Evolutionary conservation across 1,284 basidiomycete species (phyloP).

Genomic region (Pyrrhoderma lamaoense): DNA sequence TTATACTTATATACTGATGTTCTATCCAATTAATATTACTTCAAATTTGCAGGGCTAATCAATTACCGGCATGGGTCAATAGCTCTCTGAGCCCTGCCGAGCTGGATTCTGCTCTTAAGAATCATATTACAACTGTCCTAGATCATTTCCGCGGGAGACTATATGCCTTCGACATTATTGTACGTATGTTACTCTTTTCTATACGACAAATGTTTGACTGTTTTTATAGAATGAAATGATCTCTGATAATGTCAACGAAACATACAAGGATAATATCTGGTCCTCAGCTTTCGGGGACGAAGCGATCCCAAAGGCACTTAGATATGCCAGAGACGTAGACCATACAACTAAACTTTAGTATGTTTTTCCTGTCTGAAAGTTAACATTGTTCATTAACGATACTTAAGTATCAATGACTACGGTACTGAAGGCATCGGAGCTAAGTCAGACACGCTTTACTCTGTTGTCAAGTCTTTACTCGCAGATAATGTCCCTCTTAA

Average conservation of each 20-base stretch:
- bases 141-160: conserved; percentile 16
- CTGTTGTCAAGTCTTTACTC: conserved; percentile 12
- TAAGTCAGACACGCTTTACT: conserved; percentile 16
- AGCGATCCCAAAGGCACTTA: conserved; percentile 14
- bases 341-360: conserved; percentile 13
- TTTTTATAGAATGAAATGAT: conserved; percentile 17
- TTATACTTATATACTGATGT: not conserved
- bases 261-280: conserved; percentile 18
- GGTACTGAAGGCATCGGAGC: conserved; percentile 15
- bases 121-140: conserved; percentile 17
- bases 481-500: conserved; percentile 26
- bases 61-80: conserved; percentile 17
- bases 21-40: not conserved
- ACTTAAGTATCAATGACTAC: conserved; percentile 16
- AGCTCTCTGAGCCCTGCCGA: conserved; percentile 11
- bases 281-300: conserved; percentile 16
- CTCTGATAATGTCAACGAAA: conserved; percentile 17
- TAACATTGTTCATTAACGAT: not conserved
- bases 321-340: conserved; percentile 11
- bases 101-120: conserved; percentile 13
- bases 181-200: not conserved
- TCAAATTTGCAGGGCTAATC: conserved; percentile 11
- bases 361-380: not conserved
- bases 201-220: not conserved
- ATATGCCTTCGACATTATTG: conserved; percentile 16